These are phyloP conservation scores for Kodamaea neixiangensis DNA, from an alignment of 805 yeast species.

Conservation along the genomic window DNA sequence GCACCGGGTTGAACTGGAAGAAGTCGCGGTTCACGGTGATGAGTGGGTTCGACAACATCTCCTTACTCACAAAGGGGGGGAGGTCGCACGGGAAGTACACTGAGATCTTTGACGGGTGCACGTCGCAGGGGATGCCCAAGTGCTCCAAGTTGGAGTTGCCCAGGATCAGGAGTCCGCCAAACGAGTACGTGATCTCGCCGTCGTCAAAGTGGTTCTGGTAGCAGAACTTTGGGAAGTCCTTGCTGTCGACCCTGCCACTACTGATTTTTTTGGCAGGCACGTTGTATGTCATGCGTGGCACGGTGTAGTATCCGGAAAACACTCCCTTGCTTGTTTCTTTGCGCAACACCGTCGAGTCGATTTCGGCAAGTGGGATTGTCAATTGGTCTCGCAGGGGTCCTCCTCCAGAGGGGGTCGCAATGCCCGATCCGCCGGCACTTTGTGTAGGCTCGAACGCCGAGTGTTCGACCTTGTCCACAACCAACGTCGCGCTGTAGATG, in stretches of 20 bases:
- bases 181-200: constrained; percentile 33
- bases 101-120: constrained; percentile 32
- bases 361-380: background rate
- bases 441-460: constrained; percentile 9
- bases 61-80: constrained; percentile 42
- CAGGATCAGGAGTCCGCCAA: constrained; percentile 36
- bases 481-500: constrained; percentile 24
- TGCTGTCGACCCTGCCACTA: constrained; percentile 9
- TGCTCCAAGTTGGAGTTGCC: constrained; percentile 20
- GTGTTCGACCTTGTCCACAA: constrained; percentile 24
- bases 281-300: constrained; percentile 28
- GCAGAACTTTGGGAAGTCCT: constrained; percentile 26
- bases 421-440: background rate
- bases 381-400: background rate
- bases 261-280: constrained; percentile 16
- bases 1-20: constrained; percentile 29
- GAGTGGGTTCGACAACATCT: constrained; percentile 41
- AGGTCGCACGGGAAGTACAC: constrained; percentile 39
- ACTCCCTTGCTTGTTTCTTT: constrained; percentile 14
- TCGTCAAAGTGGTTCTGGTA: constrained; percentile 36
- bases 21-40: constrained; percentile 39
- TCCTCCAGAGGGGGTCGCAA: background rate
- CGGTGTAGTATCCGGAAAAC: constrained; percentile 29
- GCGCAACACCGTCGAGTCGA: constrained; percentile 9
- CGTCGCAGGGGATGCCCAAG: constrained; percentile 35